Evolutionary conservation across 75 land plant species (phyloP).

Genomic region (Cryptomeria japonica): DNA sequence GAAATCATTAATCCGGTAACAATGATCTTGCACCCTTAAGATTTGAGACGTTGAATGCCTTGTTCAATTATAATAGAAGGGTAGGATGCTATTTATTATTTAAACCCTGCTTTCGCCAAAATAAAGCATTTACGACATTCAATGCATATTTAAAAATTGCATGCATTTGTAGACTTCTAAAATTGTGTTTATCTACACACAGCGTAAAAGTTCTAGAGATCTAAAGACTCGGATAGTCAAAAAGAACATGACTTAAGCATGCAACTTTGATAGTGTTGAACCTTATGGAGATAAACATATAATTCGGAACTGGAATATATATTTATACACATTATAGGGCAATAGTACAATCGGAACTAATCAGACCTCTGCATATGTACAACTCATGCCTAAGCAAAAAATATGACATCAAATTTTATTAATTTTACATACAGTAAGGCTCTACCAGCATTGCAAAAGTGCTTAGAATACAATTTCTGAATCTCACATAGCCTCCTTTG

Average conservation of each 20-base stretch:
- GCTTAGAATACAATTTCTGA: neutral
- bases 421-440: neutral
- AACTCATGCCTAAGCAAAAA: neutral
- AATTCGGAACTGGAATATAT: neutral
- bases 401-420: neutral
- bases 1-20: too few relatives aligned
- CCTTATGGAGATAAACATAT: neutral
- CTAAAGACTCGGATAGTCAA: neutral
- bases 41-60: too few relatives aligned
- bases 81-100: too few relatives aligned
- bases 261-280: neutral
- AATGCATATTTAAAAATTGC: neutral
- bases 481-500: neutral
- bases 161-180: neutral
- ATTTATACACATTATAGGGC: neutral
- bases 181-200: neutral
- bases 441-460: neutral
- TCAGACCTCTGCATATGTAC: slow-evolving; percentile 4
- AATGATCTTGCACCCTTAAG: too few relatives aligned
- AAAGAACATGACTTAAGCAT: neutral
- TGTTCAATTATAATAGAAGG: too few relatives aligned
- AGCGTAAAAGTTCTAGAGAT: neutral
- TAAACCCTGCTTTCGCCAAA: neutral
- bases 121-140: neutral
- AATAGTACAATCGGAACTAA: neutral